Evolutionary conservation across 148 eudicot species (phyloP).

Genomic region (Diospyros lotus): DNA sequence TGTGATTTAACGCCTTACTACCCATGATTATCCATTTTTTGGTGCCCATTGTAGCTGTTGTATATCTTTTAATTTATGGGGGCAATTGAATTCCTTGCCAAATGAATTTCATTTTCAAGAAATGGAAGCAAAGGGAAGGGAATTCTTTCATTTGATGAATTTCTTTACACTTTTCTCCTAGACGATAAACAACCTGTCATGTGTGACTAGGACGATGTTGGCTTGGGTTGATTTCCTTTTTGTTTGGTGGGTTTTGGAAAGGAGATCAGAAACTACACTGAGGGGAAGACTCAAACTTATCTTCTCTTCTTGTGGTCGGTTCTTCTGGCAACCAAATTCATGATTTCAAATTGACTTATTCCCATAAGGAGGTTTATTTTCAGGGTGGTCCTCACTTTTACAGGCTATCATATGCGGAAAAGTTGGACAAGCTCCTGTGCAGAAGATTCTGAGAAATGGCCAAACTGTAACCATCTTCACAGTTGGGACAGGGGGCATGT

Average conservation of each 20-base stretch:
- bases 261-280: neutral
- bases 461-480: constrained; percentile 80
- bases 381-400: constrained; percentile 1
- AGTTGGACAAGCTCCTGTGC: constrained; percentile 87
- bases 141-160: neutral
- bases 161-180: neutral
- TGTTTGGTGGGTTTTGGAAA: neutral
- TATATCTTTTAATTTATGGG: neutral
- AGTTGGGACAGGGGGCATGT: constrained; percentile 97
- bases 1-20: neutral
- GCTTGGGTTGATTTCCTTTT: neutral
- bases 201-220: no score
- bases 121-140: neutral
- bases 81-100: constrained; percentile 6
- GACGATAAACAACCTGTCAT: no score
- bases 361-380: neutral
- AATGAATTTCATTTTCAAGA: neutral
- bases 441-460: constrained; percentile 91
- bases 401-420: constrained; percentile 96
- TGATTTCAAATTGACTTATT: no score
- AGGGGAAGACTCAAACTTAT: neutral
- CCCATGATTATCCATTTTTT: neutral
- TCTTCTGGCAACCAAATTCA: neutral
- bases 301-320: neutral
- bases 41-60: neutral